Evolutionary conservation across 257 asterid genomes (phyloP).

Genomic region (Jaltomata sinuosa): DNA sequence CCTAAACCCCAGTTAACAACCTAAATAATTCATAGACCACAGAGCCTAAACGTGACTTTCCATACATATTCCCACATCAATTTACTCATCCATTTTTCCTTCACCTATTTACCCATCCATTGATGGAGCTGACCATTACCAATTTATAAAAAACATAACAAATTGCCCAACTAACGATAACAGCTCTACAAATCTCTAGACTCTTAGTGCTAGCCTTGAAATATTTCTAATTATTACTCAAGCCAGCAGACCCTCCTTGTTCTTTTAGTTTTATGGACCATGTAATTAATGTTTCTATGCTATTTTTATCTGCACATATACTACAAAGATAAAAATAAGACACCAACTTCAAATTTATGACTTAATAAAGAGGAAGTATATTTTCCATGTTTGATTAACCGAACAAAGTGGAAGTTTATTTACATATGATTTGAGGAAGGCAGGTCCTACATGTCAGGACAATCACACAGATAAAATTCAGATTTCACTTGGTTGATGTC

Average conservation of each 20-base stretch:
- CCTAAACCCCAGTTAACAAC: background rate
- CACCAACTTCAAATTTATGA: background rate
- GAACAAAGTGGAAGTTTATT: background rate
- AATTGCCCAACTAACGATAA: background rate
- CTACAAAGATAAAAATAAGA: background rate
- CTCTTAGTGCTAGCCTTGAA: background rate
- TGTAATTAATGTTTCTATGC: background rate
- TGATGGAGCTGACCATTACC: background rate
- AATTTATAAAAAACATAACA: background rate
- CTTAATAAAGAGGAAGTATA: background rate
- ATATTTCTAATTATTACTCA: background rate
- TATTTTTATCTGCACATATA: background rate
- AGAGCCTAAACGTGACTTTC: background rate
- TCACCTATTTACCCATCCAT: background rate
- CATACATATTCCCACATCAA: background rate
- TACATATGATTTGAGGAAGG: background rate
- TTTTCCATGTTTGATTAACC: background rate
- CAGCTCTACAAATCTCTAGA: background rate
- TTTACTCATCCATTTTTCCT: background rate
- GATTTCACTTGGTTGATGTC: background rate
- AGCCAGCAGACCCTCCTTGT: background rate
- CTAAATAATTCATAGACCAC: background rate
- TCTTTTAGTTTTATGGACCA: background rate
- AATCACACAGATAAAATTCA: background rate
- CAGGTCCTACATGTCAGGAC: background rate